These are phyloP conservation scores for Colletotrichum cuscutae DNA, from an alignment of 2,329 filamentous ascomycete genomes.

Conservation along the genomic window DNA sequence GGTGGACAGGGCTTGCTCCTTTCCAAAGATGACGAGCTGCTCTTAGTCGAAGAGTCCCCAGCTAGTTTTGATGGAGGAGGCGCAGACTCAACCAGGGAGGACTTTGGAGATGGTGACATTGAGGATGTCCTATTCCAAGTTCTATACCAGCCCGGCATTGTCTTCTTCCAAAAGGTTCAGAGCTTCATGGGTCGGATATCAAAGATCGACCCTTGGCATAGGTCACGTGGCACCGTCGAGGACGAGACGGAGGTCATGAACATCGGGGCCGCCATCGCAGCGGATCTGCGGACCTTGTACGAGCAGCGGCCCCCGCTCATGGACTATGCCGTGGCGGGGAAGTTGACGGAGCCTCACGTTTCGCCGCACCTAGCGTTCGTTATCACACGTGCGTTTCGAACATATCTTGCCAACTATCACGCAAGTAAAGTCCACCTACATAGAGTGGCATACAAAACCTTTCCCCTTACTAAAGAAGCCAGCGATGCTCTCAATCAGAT, in stretches of 20 bases:
- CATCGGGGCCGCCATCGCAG: constrained; percentile 59
- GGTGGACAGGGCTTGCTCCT: constrained; percentile 66
- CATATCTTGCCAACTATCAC: constrained; percentile 66
- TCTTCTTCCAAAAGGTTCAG: constrained; percentile 68
- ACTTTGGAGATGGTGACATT: constrained; percentile 46
- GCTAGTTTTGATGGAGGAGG: constrained; percentile 48
- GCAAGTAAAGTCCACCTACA: constrained; percentile 67
- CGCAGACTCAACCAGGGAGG: constrained; percentile 36
- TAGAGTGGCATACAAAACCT: constrained; percentile 64
- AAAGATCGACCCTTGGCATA: constrained; percentile 66
- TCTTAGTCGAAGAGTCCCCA: constrained; percentile 57
- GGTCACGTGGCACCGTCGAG: constrained; percentile 64
- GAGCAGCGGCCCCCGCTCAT: constrained; percentile 62
- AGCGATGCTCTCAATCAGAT: constrained; percentile 59
- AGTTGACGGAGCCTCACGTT: constrained; percentile 58
- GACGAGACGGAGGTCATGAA: constrained; percentile 69
- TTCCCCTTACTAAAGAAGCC: constrained; percentile 63
- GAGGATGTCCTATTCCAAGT: constrained; percentile 65
- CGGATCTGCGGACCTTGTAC: constrained; percentile 61
- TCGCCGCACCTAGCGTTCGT: constrained; percentile 59
- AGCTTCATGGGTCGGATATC: constrained; percentile 67
- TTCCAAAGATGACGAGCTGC: constrained; percentile 56
- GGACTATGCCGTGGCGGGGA: constrained; percentile 65
- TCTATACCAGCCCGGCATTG: constrained; percentile 63
- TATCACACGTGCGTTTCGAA: constrained; percentile 63